Conservation (phyloP, 495 filamentous ascomycete species). For the Talaromyces trachyspermus region DNA sequence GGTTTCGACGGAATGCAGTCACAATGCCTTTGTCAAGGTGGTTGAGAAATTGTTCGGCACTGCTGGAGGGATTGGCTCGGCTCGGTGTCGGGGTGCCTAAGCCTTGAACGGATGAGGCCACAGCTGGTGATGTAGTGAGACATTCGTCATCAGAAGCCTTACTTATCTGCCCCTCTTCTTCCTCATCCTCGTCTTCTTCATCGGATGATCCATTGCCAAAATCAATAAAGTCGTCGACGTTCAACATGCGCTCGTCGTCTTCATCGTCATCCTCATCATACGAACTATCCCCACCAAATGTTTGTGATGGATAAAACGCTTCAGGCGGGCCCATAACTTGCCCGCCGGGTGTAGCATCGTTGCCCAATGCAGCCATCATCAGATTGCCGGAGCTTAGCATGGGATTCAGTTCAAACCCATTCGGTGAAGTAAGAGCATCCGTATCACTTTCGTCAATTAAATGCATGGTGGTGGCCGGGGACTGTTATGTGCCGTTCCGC, state of each 20-base stretch:
- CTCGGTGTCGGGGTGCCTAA: conserved; percentile 43
- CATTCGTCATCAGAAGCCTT: conserved; percentile 36
- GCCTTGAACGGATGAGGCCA: conserved; percentile 26
- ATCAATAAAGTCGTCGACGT: conserved; percentile 66
- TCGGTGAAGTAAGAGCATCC: conserved; percentile 41
- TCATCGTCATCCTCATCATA: conserved; percentile 50
- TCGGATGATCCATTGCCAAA: conserved; percentile 57
- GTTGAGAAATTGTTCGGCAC: conserved; percentile 51
- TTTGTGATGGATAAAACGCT: conserved; percentile 66
- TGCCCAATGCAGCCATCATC: conserved; percentile 65
- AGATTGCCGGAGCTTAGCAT: conserved; percentile 64
- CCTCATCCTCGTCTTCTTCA: conserved; percentile 46
- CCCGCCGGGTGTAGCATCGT: conserved; percentile 51
- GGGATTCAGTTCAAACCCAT: conserved; percentile 42
- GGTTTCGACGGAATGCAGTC: conserved; percentile 72
- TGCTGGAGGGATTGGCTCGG: conserved; percentile 42
- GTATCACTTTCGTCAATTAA: conserved; percentile 47
- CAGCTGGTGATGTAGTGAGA: conserved; percentile 30
- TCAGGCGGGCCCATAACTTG: conserved; percentile 66
- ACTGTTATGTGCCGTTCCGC: conserved; percentile 47
- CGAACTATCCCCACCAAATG: conserved; percentile 47
- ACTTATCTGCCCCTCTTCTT: conserved; percentile 33
- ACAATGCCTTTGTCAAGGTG: conserved; percentile 65
- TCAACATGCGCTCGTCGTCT: conserved; percentile 57
- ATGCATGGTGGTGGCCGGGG: conserved; percentile 40